phyloP scores from a whole-genome alignment of 2,329 filamentous ascomycete species.

The Aureobasidium vineae region DNA sequence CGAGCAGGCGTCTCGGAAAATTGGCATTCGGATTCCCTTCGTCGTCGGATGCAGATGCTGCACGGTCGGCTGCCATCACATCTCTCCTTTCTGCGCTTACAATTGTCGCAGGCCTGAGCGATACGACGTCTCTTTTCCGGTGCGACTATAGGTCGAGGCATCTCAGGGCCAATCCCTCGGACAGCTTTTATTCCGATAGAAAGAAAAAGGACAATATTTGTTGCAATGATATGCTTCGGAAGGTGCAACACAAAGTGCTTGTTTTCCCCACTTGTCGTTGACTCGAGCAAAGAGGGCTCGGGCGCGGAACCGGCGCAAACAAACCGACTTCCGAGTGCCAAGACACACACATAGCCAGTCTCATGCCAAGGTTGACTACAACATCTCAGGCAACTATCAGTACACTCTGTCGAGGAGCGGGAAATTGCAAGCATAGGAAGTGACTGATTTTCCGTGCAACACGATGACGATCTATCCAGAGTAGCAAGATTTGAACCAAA shows the following conservation, averaged over 20 bases:
- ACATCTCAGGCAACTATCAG: background rate
- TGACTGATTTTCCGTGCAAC: background rate
- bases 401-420: background rate
- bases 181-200: background rate
- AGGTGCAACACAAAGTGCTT: constrained; percentile 8
- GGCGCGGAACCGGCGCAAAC: background rate
- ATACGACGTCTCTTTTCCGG: constrained; percentile 30
- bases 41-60: constrained; percentile 48
- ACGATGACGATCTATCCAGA: background rate
- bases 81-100: constrained; percentile 52
- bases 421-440: background rate
- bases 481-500: background rate
- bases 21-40: constrained; percentile 43
- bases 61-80: constrained; percentile 54
- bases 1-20: constrained; percentile 35
- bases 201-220: background rate
- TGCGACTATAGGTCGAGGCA: constrained; percentile 25
- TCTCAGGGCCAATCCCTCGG: background rate
- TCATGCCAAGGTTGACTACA: background rate
- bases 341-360: background rate
- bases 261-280: constrained; percentile 14
- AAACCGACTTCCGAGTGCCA: constrained; percentile 4
- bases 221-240: background rate
- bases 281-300: constrained; percentile 10
- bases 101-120: constrained; percentile 46